Base-by-base conservation (phyloP, 441 rosid species). In the Populus hybrid region DNA sequence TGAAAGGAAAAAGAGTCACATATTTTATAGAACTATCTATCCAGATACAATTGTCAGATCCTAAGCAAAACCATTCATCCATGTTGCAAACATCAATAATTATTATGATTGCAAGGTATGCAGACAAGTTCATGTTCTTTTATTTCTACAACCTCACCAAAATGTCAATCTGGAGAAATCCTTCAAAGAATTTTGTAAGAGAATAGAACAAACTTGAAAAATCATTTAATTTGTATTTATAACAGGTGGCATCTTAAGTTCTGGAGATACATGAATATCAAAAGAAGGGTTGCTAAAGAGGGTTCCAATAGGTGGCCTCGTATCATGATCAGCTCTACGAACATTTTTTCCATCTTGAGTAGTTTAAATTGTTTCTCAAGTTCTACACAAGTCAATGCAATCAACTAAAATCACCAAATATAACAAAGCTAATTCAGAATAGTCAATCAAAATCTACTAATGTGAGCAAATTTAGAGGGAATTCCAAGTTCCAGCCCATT, bases 121-220 rank as follows among this genome's bases (percentile, higher is more conserved):
- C 23, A 11, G 35, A 59, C 16, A 34, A 35, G 38, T 7, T 50
- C 34, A 63, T 38, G 30, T 14, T 61, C 28, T 21, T 57, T 69
- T 10, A 1, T 34, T 40, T n/a, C 66, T 23, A 4, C 46, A 38
- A 65, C 67, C 76, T 72, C 40, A 67, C 72, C 68, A 70, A 64
- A 79, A 75, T 63, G 75, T 36, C 66, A 76, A 73, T 57, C 36
- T 68, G 32, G 70, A 16, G 46, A 79, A 72, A 46, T 19, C 66
- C 67, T 75, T 68, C 11, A 76, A 67, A 72, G 36, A 76, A 32
- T 57, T 67, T 78, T 67, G 69, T 35, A 67, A 67, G 26, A 67
- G 67, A 72, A 68, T 59, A 10, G 73, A 73, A 59, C 73, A 67
- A 78, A 67, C 75, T 40, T 70, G 79, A 61, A 61, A 70, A 7